These are phyloP conservation scores for Aspergillus biplanus DNA, from an alignment of 495 filamentous ascomycete genomes.

Conservation along the genomic window DNA sequence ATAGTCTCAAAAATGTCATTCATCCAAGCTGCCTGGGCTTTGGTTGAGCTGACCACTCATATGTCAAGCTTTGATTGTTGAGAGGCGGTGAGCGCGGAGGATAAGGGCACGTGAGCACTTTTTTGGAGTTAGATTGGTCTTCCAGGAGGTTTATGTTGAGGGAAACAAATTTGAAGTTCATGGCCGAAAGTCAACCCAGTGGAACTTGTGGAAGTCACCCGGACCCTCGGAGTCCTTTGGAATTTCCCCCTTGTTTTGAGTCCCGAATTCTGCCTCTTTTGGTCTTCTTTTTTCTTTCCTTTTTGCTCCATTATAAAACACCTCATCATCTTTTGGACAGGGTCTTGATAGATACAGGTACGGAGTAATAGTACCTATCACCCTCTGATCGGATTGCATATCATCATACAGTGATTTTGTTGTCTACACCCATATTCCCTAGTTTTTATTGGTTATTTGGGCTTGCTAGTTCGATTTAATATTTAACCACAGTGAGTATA, in stretches of 20 bases:
- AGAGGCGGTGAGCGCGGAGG: constrained; percentile 22
- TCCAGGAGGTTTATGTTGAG: constrained; percentile 6
- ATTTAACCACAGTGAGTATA: neutral
- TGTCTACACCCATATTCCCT: neutral
- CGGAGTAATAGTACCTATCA: neutral
- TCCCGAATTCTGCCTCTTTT: neutral
- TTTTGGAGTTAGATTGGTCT: neutral
- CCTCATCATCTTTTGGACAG: neutral
- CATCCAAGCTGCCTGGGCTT: neutral
- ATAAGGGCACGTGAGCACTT: constrained; percentile 11
- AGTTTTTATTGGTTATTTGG: neutral
- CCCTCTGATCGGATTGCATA: neutral
- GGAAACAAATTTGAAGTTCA: too few relatives aligned
- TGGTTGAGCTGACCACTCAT: neutral
- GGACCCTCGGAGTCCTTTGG: neutral
- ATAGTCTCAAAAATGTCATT: neutral
- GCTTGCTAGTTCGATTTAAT: neutral
- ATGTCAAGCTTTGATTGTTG: constrained; percentile 17
- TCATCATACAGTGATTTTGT: neutral
- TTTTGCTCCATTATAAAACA: neutral
- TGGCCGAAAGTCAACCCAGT: neutral
- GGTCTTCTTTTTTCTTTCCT: neutral
- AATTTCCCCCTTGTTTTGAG: too few relatives aligned
- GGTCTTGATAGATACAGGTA: neutral
- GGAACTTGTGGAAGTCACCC: neutral